Evolutionary conservation across 2,329 filamentous ascomycete genomes (phyloP).

Genomic region (Gyromitra esculenta): DNA sequence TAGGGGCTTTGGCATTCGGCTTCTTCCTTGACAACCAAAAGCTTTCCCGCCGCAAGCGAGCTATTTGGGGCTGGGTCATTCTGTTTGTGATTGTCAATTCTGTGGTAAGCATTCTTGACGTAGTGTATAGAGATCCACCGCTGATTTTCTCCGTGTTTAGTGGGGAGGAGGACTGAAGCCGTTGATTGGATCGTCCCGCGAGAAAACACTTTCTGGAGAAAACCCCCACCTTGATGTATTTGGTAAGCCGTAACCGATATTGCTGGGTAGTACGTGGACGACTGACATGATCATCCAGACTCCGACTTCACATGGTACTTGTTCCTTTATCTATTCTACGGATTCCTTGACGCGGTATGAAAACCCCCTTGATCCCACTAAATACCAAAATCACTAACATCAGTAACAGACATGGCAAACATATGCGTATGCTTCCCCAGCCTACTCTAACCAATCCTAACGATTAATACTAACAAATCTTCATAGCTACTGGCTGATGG

Average conservation of each 20-base stretch:
- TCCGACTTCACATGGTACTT: slow-evolving; percentile 65
- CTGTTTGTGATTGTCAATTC: slow-evolving; percentile 77
- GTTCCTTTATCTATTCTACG: slow-evolving; percentile 91
- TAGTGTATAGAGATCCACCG: too few relatives aligned
- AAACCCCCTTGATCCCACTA: not conserved
- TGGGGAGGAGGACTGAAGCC: slow-evolving; percentile 54
- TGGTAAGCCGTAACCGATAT: slow-evolving; percentile 22
- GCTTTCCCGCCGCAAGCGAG: slow-evolving; percentile 72
- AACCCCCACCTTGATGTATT: slow-evolving; percentile 46
- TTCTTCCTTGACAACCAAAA: slow-evolving; percentile 71
- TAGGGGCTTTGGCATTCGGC: slow-evolving; percentile 76
- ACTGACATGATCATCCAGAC: slow-evolving; percentile 15
- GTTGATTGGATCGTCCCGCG: slow-evolving; percentile 40
- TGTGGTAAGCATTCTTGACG: slow-evolving; percentile 38
- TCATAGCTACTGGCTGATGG: slow-evolving; percentile 94
- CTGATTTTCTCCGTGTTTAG: slow-evolving; percentile 17
- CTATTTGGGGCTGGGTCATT: slow-evolving; percentile 70
- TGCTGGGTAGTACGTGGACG: too few relatives aligned
- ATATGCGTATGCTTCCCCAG: slow-evolving; percentile 14
- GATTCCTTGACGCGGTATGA: slow-evolving; percentile 77
- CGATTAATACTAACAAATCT: not conserved
- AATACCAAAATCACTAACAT: slow-evolving; percentile 1
- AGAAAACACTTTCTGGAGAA: not conserved
- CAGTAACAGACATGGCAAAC: slow-evolving; percentile 76
- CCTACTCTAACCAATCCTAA: not conserved